Evolutionary conservation across 1,284 basidiomycete species (phyloP).

Genomic region (Trametes polyzona): DNA sequence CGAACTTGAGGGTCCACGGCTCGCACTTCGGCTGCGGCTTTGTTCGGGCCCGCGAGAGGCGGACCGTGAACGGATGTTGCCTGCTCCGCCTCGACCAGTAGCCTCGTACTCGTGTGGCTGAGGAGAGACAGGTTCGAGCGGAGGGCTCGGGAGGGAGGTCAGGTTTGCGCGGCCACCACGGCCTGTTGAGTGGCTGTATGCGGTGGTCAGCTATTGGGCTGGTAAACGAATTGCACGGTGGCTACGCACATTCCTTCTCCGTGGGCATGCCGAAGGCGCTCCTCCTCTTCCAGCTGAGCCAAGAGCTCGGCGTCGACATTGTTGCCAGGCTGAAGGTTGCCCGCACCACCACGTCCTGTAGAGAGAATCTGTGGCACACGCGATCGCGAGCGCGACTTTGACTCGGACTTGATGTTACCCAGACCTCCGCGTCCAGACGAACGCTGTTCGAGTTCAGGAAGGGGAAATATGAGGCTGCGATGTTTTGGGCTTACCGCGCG

Average conservation of each 20-base stretch:
- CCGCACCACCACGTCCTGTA: conserved; percentile 69
- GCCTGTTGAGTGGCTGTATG: conserved; percentile 64
- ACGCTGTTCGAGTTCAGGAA: conserved; percentile 39
- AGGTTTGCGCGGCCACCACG: conserved; percentile 72
- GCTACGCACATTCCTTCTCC: conserved; percentile 47
- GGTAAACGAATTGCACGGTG: background rate
- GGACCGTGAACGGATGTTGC: conserved; percentile 60
- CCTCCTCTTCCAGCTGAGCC: conserved; percentile 53
- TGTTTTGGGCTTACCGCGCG: conserved; percentile 39
- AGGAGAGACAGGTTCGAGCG: conserved; percentile 39
- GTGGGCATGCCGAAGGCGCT: conserved; percentile 41
- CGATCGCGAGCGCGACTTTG: conserved; percentile 40
- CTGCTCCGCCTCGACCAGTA: conserved; percentile 73
- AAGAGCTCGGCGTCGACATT: conserved; percentile 32
- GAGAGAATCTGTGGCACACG: conserved; percentile 43
- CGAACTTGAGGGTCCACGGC: conserved; percentile 12
- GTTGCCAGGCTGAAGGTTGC: conserved; percentile 55
- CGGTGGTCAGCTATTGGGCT: background rate
- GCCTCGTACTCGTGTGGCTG: conserved; percentile 36
- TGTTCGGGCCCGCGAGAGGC: conserved; percentile 40
- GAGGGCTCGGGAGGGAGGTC: conserved; percentile 43
- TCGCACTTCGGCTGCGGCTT: conserved; percentile 26
- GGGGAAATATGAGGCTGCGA: background rate
- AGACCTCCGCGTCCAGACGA: conserved; percentile 64
- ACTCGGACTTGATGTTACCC: conserved; percentile 55